Conservation (phyloP, 2,329 filamentous ascomycete species). For the Annulohypoxylon truncatum region DNA sequence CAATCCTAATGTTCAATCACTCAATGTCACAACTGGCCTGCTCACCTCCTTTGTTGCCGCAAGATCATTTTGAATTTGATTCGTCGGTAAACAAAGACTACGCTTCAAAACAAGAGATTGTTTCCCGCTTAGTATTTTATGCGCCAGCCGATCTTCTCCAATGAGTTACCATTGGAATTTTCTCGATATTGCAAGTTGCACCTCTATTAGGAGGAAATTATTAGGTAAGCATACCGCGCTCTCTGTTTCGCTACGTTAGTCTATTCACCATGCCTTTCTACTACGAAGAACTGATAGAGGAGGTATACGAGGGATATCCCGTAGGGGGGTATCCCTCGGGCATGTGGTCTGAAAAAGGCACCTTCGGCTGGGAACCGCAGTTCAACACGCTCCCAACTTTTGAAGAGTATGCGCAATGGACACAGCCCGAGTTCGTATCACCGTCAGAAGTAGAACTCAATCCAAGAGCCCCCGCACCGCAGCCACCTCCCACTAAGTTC, state of each 20-base stretch:
- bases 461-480: background rate
- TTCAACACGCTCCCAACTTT: too few relatives aligned
- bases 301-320: background rate
- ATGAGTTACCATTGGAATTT: background rate
- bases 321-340: background rate
- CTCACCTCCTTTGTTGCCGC: background rate
- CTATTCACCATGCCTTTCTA: background rate
- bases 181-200: background rate
- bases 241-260: background rate
- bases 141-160: too few relatives aligned
- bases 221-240: background rate
- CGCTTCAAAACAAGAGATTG: background rate
- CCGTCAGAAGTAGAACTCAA: background rate
- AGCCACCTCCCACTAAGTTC: background rate
- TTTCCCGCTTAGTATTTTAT: too few relatives aligned
- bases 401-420: background rate
- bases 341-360: background rate
- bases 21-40: background rate
- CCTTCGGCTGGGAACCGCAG: background rate
- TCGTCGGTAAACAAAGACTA: background rate
- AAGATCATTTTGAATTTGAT: too few relatives aligned
- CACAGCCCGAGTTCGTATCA: background rate
- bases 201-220: too few relatives aligned
- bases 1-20: background rate
- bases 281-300: background rate